A percentile compares a stretch with the other conserved stretches of the same genome.
These are phyloP conservation scores for Neocucurbitaria cava DNA, from an alignment of 2,329 filamentous ascomycete genomes.

Conservation along the genomic window DNA sequence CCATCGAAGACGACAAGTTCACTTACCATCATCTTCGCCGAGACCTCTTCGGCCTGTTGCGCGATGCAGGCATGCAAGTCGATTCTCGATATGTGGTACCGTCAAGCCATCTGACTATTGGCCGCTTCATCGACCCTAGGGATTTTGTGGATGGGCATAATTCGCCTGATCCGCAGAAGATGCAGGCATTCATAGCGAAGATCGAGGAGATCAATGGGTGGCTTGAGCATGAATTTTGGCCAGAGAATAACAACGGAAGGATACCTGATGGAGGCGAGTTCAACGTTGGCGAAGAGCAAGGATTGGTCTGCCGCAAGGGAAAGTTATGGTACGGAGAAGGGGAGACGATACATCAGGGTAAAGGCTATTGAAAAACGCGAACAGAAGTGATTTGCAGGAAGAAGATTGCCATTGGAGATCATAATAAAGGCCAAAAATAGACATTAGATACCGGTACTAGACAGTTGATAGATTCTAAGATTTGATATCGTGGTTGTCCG, in stretches of 20 bases:
- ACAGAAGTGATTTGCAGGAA: neutral
- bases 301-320: constrained; percentile 77
- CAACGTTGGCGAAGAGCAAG: constrained; percentile 85
- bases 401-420: neutral
- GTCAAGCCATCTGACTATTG: constrained; percentile 88
- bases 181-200: constrained; percentile 69
- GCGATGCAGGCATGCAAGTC: constrained; percentile 70
- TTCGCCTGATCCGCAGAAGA: constrained; percentile 60
- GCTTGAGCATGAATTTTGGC: constrained; percentile 76
- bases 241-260: constrained; percentile 49
- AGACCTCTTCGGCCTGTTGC: constrained; percentile 72
- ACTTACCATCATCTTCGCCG: constrained; percentile 90
- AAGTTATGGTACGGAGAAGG: constrained; percentile 79
- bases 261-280: constrained; percentile 70
- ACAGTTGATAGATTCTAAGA: neutral
- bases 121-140: constrained; percentile 73
- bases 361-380: constrained; percentile 51
- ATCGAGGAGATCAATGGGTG: constrained; percentile 81
- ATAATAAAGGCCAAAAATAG: neutral
- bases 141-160: constrained; percentile 59
- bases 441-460: neutral
- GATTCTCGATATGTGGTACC: constrained; percentile 86
- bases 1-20: constrained; percentile 66
- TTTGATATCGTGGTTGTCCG: neutral
- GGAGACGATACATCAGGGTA: constrained; percentile 66